Conservation (phyloP, 2,329 filamentous ascomycete species). For the Beauveria medogensis region DNA sequence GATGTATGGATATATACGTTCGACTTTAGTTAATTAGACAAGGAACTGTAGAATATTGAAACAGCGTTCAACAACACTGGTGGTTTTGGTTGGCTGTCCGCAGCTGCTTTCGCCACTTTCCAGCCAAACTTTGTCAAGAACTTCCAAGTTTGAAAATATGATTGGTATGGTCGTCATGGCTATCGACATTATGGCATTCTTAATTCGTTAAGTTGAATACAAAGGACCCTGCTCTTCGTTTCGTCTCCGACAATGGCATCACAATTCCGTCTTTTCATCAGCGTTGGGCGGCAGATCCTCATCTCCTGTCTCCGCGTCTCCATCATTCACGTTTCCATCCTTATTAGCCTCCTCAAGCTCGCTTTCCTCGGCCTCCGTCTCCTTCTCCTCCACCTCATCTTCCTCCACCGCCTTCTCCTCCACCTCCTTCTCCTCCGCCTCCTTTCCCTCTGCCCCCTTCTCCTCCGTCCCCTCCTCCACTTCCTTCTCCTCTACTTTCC, state of each 20-base stretch:
- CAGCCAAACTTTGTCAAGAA: not conserved
- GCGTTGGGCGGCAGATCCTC: not conserved
- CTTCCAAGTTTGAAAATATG: not conserved
- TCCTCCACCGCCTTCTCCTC: too few species aligned
- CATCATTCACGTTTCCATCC: not conserved
- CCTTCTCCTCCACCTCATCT: too few species aligned
- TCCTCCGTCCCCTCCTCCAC: not conserved
- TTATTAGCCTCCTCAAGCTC: too few species aligned
- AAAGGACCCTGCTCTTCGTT: not conserved
- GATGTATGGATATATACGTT: slow-evolving; percentile 83
- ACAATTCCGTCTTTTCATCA: slow-evolving; percentile 3
- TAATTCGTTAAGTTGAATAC: slow-evolving; percentile 2
- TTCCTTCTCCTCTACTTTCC: not conserved
- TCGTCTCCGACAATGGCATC: not conserved
- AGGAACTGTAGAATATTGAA: not conserved
- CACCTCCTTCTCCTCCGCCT: too few species aligned
- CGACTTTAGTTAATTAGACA: slow-evolving; percentile 43
- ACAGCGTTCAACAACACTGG: not conserved
- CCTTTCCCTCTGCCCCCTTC: too few species aligned
- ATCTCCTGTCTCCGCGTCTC: not conserved
- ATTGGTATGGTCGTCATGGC: slow-evolving; percentile 5
- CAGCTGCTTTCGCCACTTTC: not conserved
- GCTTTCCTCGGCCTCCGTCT: too few species aligned
- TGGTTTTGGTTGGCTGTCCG: not conserved
- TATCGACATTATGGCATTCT: slow-evolving; percentile 11